These are phyloP conservation scores for Picea abies DNA, from an alignment of 83 land plant genomes.

Conservation along the genomic window DNA sequence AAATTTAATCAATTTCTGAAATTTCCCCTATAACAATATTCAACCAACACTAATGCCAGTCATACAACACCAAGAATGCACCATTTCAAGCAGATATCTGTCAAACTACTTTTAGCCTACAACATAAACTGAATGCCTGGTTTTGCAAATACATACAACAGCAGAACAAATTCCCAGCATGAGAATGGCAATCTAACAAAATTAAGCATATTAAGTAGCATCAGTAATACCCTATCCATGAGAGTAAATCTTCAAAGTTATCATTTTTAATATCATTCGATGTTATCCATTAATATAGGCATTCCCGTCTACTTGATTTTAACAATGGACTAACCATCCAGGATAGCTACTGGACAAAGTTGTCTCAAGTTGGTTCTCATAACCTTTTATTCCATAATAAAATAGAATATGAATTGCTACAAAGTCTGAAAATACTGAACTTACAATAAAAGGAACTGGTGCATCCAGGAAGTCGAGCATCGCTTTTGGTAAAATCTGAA, in stretches of 20 bases:
- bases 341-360: background rate
- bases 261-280: background rate
- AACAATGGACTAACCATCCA: background rate
- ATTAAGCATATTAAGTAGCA: background rate
- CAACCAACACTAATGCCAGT: background rate
- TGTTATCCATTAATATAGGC: background rate
- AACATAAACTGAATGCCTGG: no score
- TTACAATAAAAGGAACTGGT: constrained; percentile 95
- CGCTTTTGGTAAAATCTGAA: constrained; percentile 83
- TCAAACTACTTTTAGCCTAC: no score
- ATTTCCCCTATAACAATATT: background rate
- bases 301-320: no score
- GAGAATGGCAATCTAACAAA: background rate
- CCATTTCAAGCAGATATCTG: background rate
- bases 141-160: no score
- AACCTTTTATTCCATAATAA: background rate
- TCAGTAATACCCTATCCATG: no score
- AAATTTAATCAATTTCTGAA: background rate
- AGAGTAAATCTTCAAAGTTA: background rate
- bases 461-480: constrained; percentile 99
- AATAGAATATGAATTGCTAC: background rate
- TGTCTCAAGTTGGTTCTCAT: background rate
- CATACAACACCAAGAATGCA: background rate
- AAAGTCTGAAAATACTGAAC: constrained; percentile 16
- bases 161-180: background rate